Conservation (phyloP, 306 rosid species). For the Parietaria judaica region DNA sequence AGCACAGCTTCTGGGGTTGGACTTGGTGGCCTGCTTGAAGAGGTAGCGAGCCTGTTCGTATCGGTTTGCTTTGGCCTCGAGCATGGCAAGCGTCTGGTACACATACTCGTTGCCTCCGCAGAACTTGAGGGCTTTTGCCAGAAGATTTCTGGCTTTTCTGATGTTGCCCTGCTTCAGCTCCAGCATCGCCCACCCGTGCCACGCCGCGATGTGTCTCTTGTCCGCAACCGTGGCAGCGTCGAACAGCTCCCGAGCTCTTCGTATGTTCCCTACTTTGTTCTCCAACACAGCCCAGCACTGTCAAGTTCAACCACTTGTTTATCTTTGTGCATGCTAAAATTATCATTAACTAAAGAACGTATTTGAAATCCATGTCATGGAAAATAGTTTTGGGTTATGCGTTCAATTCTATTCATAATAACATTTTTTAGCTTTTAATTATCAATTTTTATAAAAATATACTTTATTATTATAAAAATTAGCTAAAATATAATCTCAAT, state of each 20-base stretch:
- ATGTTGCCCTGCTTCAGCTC: slow-evolving; percentile 86
- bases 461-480: no score
- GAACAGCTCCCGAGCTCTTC: slow-evolving; percentile 76
- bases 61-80: slow-evolving; percentile 77
- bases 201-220: slow-evolving; percentile 90
- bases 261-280: slow-evolving; percentile 61
- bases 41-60: slow-evolving; percentile 77
- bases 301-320: background rate
- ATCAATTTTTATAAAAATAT: no score
- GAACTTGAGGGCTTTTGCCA: slow-evolving; percentile 66
- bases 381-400: no score
- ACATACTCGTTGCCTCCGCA: slow-evolving; percentile 87
- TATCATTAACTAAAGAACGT: no score
- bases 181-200: slow-evolving; percentile 99
- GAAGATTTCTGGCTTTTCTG: slow-evolving; percentile 70
- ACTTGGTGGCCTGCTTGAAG: slow-evolving; percentile 80
- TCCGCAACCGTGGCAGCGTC: slow-evolving; percentile 95
- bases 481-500: no score
- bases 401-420: no score
- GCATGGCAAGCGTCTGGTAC: slow-evolving; percentile 84
- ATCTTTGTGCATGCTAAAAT: no score
- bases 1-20: slow-evolving; percentile 90
- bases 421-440: no score
- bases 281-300: slow-evolving; percentile 99
- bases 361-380: no score